These are phyloP conservation scores for apple (Malus domestica) DNA, from an alignment of 306 rosid genomes.

Conservation along the genomic window DNA sequence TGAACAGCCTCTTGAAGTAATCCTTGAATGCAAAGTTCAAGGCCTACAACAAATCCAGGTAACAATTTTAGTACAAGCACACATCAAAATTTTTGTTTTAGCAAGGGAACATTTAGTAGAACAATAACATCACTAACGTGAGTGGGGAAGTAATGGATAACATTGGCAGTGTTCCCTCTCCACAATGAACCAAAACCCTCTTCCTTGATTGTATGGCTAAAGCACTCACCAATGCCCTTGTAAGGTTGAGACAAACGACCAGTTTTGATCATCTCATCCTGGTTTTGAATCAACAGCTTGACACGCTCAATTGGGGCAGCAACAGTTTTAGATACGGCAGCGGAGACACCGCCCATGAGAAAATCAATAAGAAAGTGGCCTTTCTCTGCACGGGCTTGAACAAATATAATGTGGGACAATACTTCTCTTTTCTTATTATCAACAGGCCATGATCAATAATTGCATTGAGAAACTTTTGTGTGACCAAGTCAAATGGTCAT, in stretches of 20 bases:
- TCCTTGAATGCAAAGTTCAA: constrained; percentile 91
- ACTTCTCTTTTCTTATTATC: too few species aligned
- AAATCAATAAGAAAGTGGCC: constrained; percentile 60
- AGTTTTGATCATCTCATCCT: constrained; percentile 76
- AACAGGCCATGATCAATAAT: too few species aligned
- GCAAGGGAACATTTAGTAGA: background rate
- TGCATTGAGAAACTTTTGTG: too few species aligned
- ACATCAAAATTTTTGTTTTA: background rate
- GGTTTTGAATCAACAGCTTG: constrained; percentile 85
- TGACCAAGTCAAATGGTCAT: too few species aligned
- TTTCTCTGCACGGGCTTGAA: constrained; percentile 77
- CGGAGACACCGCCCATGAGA: constrained; percentile 95
- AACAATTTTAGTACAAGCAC: constrained; percentile 2
- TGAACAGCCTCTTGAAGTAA: constrained; percentile 89
- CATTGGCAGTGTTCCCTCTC: constrained; percentile 92
- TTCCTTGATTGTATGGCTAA: constrained; percentile 47
- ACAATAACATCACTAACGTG: constrained; percentile 16
- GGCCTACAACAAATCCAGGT: constrained; percentile 39
- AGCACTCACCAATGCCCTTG: constrained; percentile 94
- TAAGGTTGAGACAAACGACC: constrained; percentile 85
- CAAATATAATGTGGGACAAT: constrained; percentile 25
- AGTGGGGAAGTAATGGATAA: constrained; percentile 65
- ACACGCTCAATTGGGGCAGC: constrained; percentile 95
- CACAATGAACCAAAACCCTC: constrained; percentile 67
- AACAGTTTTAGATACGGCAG: constrained; percentile 90